Evolutionary conservation across 345 rosid species (phyloP).

Genomic region (Linum usitatissimum): DNA sequence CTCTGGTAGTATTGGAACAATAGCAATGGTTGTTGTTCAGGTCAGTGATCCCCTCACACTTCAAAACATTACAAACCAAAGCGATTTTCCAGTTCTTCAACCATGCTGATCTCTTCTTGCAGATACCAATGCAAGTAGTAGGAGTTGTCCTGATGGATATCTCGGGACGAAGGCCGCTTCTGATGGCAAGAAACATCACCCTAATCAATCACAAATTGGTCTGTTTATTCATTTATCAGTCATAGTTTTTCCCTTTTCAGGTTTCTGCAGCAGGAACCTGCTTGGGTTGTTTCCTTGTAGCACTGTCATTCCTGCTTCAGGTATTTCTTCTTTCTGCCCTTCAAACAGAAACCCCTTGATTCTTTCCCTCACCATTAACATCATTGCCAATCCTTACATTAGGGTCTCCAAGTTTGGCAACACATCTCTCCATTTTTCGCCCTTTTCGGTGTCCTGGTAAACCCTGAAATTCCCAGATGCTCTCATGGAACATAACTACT

Average conservation of each 20-base stretch:
- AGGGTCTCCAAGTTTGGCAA: background rate
- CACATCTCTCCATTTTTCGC: background rate
- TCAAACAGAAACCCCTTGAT: background rate
- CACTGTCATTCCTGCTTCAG: slow-evolving; percentile 46
- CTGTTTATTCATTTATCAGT: background rate
- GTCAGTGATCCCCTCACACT: slow-evolving; percentile 19
- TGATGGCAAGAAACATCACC: slow-evolving; percentile 38
- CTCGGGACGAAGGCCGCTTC: slow-evolving; percentile 64
- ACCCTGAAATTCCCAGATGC: background rate
- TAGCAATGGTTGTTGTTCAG: slow-evolving; percentile 68
- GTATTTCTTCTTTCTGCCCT: slow-evolving; percentile 16
- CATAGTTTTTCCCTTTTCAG: slow-evolving; percentile 23
- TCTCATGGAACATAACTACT: background rate
- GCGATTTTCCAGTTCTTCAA: background rate
- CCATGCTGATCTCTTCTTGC: slow-evolving; percentile 11
- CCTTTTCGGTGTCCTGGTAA: slow-evolving; percentile 1
- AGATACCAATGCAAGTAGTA: slow-evolving; percentile 61
- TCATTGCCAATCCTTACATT: background rate
- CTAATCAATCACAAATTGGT: background rate
- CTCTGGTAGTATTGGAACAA: slow-evolving; percentile 55
- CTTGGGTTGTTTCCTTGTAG: slow-evolving; percentile 54
- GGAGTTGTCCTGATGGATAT: slow-evolving; percentile 60
- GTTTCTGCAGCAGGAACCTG: slow-evolving; percentile 81
- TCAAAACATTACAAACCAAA: background rate
- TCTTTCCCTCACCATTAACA: background rate